Base-by-base conservation (phyloP, 768 basidiomycete genomes). In the Cystoderma amianthinum region DNA sequence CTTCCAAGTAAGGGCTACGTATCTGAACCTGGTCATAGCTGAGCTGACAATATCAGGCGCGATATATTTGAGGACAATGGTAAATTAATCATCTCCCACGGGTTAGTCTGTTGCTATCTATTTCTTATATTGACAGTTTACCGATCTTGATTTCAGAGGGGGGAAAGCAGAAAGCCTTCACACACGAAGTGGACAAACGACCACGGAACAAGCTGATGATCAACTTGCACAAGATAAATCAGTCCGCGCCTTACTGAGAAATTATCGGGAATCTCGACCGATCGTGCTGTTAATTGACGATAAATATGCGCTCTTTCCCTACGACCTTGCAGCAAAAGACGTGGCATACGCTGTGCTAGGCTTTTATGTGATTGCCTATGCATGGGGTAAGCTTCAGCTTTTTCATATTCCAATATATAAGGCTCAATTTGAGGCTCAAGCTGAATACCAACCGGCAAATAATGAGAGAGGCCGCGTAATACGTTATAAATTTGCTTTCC, bases 401-500 rank as follows among this genome's bases (percentile, higher is more conserved):
- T 20, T 30, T 2, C 22, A 5, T 4, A 25, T 13, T 9, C 13
- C 9, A 36, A 16, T 7, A 12, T 32, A 13, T 23, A 5, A 12
- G 22, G 32, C 25, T 15, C 11, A 25, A 17, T 30, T 45, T 33
- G 10, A 13, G 25, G 32, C 18, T 36, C 5, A 42, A 85, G 85
- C 83, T 33, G 85, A 88, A 61, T 74, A 71, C 43, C 76, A 86
- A 50, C 51, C 67, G 1, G 62, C 74, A 4, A 58, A 57, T 7
- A 78, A 74, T 44, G 59, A 63, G 13, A 57, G 50, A 22, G 73
- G 74, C 9, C 63, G 60, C n/a, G 76, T 85, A n/a, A 70, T 86
- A 10, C 68, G 87, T 5, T 86, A 78, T 55, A 91, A 90, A 55
- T 89, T 91, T 50, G 80, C 82, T 3, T 91, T 91, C 48, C 82